These are phyloP conservation scores for Tricholoma sp. DNA, from an alignment of 768 basidiomycete species.

Conservation along the genomic window DNA sequence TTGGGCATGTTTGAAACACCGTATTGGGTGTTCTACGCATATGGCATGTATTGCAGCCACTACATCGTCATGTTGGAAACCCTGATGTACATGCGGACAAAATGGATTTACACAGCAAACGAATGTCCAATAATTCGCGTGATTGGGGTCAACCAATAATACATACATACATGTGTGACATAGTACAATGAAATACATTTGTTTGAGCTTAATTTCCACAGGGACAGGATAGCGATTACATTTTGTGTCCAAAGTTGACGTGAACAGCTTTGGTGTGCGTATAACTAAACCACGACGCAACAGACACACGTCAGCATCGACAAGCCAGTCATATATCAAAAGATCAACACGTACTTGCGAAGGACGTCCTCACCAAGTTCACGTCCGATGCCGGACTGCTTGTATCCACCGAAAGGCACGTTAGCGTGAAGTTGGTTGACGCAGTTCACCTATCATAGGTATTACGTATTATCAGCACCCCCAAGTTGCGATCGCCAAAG, in stretches of 20 bases:
- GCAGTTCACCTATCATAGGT: slow-evolving; percentile 38
- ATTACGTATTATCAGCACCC: no score
- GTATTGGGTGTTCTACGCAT: no score
- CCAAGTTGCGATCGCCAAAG: not conserved
- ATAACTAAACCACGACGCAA: not conserved
- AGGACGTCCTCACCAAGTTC: slow-evolving; percentile 1
- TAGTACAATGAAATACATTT: not conserved
- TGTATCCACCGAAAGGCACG: slow-evolving; percentile 5
- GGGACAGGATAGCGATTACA: not conserved
- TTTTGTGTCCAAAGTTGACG: not conserved
- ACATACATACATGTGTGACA: not conserved
- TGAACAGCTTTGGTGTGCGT: not conserved
- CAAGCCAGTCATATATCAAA: no score
- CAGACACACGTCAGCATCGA: not conserved
- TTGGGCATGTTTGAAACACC: no score
- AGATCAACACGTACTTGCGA: not conserved
- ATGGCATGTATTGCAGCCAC: no score
- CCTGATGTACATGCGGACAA: no score
- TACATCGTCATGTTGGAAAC: no score
- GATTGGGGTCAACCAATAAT: no score
- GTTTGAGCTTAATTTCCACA: no score
- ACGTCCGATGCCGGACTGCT: slow-evolving; percentile 2
- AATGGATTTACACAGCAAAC: no score
- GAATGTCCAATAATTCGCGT: no score
- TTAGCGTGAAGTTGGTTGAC: slow-evolving; percentile 44